Evolutionary conservation across 148 eudicot genomes (phyloP).

Genomic region (Arctostaphylos glauca): DNA sequence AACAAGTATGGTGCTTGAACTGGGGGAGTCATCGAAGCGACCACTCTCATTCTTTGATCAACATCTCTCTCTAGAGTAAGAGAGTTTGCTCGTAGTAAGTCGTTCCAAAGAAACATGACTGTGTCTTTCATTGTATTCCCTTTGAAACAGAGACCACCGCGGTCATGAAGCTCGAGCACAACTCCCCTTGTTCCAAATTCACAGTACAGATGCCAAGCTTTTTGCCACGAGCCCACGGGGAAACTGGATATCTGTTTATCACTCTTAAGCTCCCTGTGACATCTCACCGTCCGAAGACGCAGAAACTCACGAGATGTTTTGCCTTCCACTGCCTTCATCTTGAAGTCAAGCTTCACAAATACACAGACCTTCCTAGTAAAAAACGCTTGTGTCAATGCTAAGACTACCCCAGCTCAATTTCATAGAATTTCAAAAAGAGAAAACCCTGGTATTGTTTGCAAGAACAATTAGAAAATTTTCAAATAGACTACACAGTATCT

Average conservation of each 20-base stretch:
- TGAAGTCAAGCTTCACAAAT: conserved; percentile 46
- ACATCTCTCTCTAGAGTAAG: conserved; percentile 53
- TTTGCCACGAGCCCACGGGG: conserved; percentile 54
- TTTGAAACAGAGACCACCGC: conserved; percentile 52
- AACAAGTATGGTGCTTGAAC: conserved; percentile 82
- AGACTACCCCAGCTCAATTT: background rate
- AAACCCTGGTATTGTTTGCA: background rate
- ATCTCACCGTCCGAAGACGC: conserved; percentile 50
- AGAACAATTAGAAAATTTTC: background rate
- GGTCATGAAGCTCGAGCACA: conserved; percentile 54
- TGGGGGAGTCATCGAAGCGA: conserved; percentile 85
- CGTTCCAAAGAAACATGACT: conserved; percentile 65
- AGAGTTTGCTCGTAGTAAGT: conserved; percentile 72
- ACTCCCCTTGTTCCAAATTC: conserved; percentile 87
- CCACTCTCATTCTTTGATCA: conserved; percentile 44
- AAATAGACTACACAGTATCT: background rate
- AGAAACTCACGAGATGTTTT: conserved; percentile 48
- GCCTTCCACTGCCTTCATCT: conserved; percentile 24
- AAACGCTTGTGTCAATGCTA: no score
- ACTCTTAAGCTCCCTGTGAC: conserved; percentile 78
- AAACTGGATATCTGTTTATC: conserved; percentile 44
- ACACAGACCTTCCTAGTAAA: conserved; percentile 57
- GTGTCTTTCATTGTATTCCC: conserved; percentile 59
- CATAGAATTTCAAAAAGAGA: background rate
- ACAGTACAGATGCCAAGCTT: conserved; percentile 65